Percentiles rank a stretch among this genome's conserved stretches.
Conservation (phyloP, 1,284 basidiomycete species). For the Moniliella sp. region DNA sequence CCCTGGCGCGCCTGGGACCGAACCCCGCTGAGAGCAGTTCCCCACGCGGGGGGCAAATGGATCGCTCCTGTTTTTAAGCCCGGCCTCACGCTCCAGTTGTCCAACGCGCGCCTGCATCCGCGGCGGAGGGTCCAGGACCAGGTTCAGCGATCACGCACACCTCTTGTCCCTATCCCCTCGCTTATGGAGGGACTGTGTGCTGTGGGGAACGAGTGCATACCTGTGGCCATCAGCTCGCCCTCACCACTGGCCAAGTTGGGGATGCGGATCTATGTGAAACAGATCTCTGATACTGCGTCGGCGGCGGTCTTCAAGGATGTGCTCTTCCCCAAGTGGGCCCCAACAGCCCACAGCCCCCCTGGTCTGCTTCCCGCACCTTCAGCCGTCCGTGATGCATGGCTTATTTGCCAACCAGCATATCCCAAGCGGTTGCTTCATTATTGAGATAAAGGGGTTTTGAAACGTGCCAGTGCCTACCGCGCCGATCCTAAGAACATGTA, state of each 20-base stretch:
- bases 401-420: constrained; percentile 34
- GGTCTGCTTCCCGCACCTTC: constrained; percentile 36
- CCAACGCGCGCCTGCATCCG: no score
- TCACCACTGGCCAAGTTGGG: constrained; percentile 9
- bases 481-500: constrained; percentile 41
- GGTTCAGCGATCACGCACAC: no score
- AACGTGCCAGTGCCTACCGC: constrained; percentile 29
- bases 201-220: constrained; percentile 19
- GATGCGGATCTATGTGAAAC: constrained; percentile 14
- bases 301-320: constrained; percentile 22
- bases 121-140: no score
- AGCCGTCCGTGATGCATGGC: constrained; percentile 34
- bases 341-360: constrained; percentile 16
- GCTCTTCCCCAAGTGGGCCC: constrained; percentile 9
- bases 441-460: constrained; percentile 31
- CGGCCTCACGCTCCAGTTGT: no score
- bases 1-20: no score
- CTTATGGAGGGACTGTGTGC: constrained; percentile 14
- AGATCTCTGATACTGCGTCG: constrained; percentile 24
- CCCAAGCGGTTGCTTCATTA: constrained; percentile 33
- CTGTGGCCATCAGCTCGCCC: constrained; percentile 11
- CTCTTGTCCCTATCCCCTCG: no score
- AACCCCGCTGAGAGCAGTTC: no score
- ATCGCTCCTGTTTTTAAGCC: no score
- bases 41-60: no score